Base-by-base conservation (phyloP, 2,329 filamentous ascomycete genomes). In the Aureobasidium sp. region DNA sequence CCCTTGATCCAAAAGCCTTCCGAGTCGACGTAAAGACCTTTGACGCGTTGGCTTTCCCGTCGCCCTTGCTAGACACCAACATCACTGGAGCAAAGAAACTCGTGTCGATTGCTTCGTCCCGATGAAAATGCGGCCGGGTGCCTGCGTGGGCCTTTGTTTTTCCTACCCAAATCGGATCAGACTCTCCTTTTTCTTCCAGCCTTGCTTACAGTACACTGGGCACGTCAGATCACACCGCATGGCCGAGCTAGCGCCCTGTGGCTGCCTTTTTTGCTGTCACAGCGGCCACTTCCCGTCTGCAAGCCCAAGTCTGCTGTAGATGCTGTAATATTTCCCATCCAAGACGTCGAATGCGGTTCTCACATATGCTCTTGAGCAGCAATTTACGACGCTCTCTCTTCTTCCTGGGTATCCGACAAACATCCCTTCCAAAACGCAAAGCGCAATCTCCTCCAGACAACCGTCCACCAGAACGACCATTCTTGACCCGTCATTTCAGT, bases 191-290 rank as follows among this genome's bases (percentile, higher is more conserved):
- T 9, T 10, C 40, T 33, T 27, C 43, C n/a, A 55, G 51, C 51
- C 51, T 55, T 55, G 51, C 51, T 55, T 55, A 55, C 51, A 29
- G 4, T 9, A n/a, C n/a, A 33, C 46, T n/a, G 47, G 47, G 47
- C 47, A 51, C 47, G 31, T 51, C 47, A 51, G 47, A 51, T 38
- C 49, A 40, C 49, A 53, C 35, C 40, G 49, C 23, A 53, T 40
- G 35, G 35, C 11, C 13, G 31, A 35, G 47, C 47, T 50, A 50
- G 47, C 19, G 31, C 13, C 47, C 9, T 13, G 47, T 50, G 47
- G 47, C 47, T 50, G 31, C 11, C 4, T 37, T 9, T 37, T 37
- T 9, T 37, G 47, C 19, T 50, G 31, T 35, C 33, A 25, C 47
- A 37, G 25, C 47, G 11, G 47, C 31, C 19, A 37, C 17, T 15